phyloP scores from a whole-genome alignment of 2,329 filamentous ascomycete genomes.

The Didymosphaeria variabile region DNA sequence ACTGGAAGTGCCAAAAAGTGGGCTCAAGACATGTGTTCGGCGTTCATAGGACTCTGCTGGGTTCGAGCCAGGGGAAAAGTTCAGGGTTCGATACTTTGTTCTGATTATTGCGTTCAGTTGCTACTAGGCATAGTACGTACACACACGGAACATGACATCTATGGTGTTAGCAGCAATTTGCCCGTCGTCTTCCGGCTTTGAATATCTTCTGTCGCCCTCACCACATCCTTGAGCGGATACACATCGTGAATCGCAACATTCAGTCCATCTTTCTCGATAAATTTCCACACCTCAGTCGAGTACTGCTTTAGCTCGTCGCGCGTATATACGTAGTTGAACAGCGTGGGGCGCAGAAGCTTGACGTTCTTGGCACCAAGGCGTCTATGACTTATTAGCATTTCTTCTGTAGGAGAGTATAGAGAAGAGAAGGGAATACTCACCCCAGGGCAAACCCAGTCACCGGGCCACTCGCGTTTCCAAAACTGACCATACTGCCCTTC shows the following conservation, averaged over 20 bases:
- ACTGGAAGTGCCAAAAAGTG: no score
- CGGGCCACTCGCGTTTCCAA: slow-evolving; percentile 83
- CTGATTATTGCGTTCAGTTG: background rate
- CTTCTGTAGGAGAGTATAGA: background rate
- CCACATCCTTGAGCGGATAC: slow-evolving; percentile 78
- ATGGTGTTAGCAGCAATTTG: slow-evolving; percentile 79
- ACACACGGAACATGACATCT: slow-evolving; percentile 1
- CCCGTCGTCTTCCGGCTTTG: slow-evolving; percentile 84
- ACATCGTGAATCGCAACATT: slow-evolving; percentile 78
- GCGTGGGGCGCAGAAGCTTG: slow-evolving; percentile 76
- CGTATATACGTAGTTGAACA: slow-evolving; percentile 71
- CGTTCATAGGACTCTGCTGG: no score
- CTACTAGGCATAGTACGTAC: no score
- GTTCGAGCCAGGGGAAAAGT: no score
- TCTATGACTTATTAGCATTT: slow-evolving; percentile 31
- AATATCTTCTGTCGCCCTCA: slow-evolving; percentile 76
- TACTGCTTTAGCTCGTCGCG: slow-evolving; percentile 76
- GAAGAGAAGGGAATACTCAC: slow-evolving; percentile 54
- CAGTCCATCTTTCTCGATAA: slow-evolving; percentile 74
- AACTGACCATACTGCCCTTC: slow-evolving; percentile 80
- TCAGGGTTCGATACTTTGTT: background rate
- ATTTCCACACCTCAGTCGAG: slow-evolving; percentile 74
- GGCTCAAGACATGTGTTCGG: no score
- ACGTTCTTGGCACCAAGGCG: slow-evolving; percentile 76
- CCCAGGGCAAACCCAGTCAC: slow-evolving; percentile 73